phyloP scores from a whole-genome alignment of 805 yeast species.

The Saturnispora besseyi region DNA sequence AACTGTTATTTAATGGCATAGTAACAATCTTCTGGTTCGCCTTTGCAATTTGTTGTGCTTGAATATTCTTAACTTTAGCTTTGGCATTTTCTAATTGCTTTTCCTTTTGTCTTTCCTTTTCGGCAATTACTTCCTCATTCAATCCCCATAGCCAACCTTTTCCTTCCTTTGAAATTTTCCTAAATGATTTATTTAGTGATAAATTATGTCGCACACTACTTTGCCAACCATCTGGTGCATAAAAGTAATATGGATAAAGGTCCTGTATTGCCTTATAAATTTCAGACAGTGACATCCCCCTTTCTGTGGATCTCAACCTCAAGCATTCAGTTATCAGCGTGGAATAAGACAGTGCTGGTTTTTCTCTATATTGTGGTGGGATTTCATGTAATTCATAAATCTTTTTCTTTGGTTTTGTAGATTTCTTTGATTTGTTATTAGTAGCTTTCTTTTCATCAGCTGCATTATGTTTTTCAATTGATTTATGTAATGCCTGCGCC shows the following conservation, averaged over 20 bases:
- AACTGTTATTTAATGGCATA: constrained; percentile 1
- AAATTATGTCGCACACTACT: constrained; percentile 85
- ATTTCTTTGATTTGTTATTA: constrained; percentile 31
- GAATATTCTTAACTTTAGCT: constrained; percentile 15
- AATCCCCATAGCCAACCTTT: constrained; percentile 93
- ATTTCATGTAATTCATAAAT: constrained; percentile 74
- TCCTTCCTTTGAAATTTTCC: constrained; percentile 75
- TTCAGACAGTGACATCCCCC: constrained; percentile 76
- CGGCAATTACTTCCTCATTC: constrained; percentile 76
- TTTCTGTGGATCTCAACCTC: constrained; percentile 51
- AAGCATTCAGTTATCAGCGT: constrained; percentile 73
- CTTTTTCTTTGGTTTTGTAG: constrained; percentile 47
- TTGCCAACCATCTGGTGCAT: constrained; percentile 98
- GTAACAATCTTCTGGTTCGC: constrained; percentile 1
- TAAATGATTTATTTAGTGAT: constrained; percentile 76
- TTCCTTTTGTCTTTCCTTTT: constrained; percentile 62
- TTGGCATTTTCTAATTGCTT: constrained; percentile 54
- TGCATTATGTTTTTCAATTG: constrained; percentile 11
- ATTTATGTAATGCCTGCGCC: constrained; percentile 17
- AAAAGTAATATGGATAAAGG: constrained; percentile 81
- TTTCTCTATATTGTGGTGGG: constrained; percentile 76
- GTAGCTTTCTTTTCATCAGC: constrained; percentile 14
- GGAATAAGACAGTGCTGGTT: constrained; percentile 78
- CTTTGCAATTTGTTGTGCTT: constrained; percentile 8
- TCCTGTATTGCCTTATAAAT: constrained; percentile 83